phyloP scores from a whole-genome alignment of 306 rosid species.

The Rosa rugosa region DNA sequence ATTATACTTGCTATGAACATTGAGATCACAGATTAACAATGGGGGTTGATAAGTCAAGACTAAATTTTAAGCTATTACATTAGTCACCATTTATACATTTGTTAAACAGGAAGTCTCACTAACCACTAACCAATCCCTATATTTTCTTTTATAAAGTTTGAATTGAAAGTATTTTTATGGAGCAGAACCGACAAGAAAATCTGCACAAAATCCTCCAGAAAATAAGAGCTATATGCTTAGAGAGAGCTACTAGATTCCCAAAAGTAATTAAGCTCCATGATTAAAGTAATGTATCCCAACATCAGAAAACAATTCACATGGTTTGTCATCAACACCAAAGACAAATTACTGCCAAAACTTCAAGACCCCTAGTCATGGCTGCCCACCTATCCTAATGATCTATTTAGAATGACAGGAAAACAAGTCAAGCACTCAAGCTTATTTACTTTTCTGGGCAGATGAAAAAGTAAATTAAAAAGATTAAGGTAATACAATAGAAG shows the following conservation, averaged over 20 bases:
- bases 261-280: neutral
- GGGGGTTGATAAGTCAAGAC: neutral
- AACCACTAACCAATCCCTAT: no score
- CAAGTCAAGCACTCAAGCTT: neutral
- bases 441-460: neutral
- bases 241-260: slow-evolving; percentile 5
- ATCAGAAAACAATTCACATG: slow-evolving; percentile 11
- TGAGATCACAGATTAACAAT: neutral
- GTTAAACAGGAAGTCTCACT: neutral
- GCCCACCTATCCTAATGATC: neutral
- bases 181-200: slow-evolving; percentile 20
- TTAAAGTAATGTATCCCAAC: slow-evolving; percentile 9
- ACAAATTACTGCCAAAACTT: slow-evolving; percentile 12
- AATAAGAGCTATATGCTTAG: neutral
- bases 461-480: neutral
- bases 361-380: neutral
- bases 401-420: neutral
- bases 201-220: slow-evolving; percentile 14
- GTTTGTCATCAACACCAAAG: slow-evolving; percentile 17
- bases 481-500: neutral
- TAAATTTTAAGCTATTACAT: neutral
- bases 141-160: neutral
- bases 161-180: neutral
- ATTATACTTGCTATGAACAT: neutral
- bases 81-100: neutral